Conservation (phyloP, 2,329 filamentous ascomycete genomes). For the Calonectria montana region DNA sequence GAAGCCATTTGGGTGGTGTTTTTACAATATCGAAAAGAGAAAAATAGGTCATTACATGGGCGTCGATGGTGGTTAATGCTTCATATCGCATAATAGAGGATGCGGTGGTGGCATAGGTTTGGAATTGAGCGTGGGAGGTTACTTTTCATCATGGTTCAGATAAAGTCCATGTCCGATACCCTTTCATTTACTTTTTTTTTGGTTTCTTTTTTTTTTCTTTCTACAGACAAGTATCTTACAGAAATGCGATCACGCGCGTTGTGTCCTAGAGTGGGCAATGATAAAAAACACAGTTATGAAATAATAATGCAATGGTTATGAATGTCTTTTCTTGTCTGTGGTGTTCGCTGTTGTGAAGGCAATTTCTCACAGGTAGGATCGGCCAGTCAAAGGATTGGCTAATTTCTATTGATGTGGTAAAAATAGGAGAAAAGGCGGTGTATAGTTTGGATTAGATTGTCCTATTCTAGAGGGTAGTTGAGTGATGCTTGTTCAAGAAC, state of each 20-base stretch:
- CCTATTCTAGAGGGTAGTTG: neutral
- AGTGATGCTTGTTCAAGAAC: neutral
- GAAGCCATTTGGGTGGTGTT: conserved; percentile 11
- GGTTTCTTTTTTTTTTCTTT: neutral
- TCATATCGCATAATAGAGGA: conserved; percentile 22
- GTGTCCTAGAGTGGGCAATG: neutral
- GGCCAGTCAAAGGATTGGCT: neutral
- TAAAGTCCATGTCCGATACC: conserved; percentile 44
- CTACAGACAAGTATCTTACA: neutral
- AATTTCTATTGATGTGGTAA: neutral
- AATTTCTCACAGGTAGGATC: neutral
- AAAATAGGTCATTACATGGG: conserved; percentile 28
- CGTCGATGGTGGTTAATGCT: conserved; percentile 28
- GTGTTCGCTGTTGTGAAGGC: neutral
- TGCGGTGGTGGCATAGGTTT: conserved; percentile 30
- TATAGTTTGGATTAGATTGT: neutral
- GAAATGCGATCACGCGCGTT: neutral
- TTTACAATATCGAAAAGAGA: neutral
- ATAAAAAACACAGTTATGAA: neutral
- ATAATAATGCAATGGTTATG: neutral
- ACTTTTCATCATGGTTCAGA: conserved; percentile 37
- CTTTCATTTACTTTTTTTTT: conserved; percentile 31
- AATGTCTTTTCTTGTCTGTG: neutral
- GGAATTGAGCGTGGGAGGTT: conserved; percentile 39
- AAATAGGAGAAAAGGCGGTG: neutral